Base-by-base conservation (phyloP, 176 grass and related monocot species). In the Triticum urartu region DNA sequence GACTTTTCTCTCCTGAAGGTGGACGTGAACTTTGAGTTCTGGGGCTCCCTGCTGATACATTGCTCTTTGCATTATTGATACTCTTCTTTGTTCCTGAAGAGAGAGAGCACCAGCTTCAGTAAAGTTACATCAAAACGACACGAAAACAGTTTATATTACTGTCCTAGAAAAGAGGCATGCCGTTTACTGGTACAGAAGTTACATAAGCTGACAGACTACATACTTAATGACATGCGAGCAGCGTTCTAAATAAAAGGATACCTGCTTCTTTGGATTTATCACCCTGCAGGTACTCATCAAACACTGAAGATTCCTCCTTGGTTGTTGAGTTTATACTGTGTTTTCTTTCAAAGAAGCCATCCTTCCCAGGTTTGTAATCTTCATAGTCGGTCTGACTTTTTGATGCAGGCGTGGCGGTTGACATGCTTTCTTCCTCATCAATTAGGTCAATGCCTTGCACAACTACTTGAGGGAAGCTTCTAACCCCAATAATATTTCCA, bases 401-500 rank as follows among this genome's bases (percentile, higher is more conserved):
- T 15, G 93, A 87, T 86, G 78, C 78, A 65, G 72, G 77, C 30
- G 88, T 87, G 69, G 87, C 61, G 38, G 84, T 85, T 79, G 91
- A 92, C 80, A 91, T 91, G 60, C 7, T 69, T 48, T 98, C 93
- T 83, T 96, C 94, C 7, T 91, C 87, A 60, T 92, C 94, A 78
- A 74, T 83, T 59, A 92, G 81, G 77, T 99, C 92, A 68, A 90
- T 70, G 72, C 79, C 85, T 80, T 93, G 94, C 79, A 96, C 78
- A 68, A 96, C 89, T 36, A 99, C 90, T 92, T 96, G 94, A 85
- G 97, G 90, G 45, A 96, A 88, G 63, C 82, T 88, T 61, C 56
- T 81, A 39, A 84, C 36, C 66, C 81, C 88, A 70, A 78, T 85
- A 70, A 87, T 36, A 63, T 87, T 81, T 36, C 56, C 90, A 86